Evolutionary conservation across 352 stramenopile species (phyloP).

Genomic region (Detonula confervacea): DNA sequence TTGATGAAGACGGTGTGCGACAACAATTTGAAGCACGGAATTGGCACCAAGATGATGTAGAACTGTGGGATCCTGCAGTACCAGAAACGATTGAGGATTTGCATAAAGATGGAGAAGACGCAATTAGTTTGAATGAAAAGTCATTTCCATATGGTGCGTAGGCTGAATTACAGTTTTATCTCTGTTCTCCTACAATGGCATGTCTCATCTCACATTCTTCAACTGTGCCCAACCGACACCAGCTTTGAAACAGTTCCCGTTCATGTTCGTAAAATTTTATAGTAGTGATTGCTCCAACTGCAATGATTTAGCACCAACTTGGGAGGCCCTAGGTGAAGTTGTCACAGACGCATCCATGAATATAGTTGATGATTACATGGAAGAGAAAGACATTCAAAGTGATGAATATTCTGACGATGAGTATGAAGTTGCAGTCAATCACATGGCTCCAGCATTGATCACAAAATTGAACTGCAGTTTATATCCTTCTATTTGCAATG

Average conservation of each 20-base stretch:
- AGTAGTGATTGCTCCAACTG: slow-evolving; percentile 54
- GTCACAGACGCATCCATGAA: slow-evolving; percentile 58
- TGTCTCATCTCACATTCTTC: slow-evolving; percentile 40
- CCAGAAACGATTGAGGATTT: slow-evolving; percentile 69
- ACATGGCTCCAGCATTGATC: slow-evolving; percentile 54
- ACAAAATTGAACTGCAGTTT: slow-evolving; percentile 67
- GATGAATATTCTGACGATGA: slow-evolving; percentile 58
- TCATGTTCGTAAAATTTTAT: slow-evolving; percentile 62
- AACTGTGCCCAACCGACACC: slow-evolving; percentile 5
- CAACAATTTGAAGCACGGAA: slow-evolving; percentile 48
- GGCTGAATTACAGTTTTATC: not conserved
- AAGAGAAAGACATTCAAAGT: slow-evolving; percentile 41
- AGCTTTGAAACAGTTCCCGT: slow-evolving; percentile 44
- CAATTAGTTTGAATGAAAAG: slow-evolving; percentile 62
- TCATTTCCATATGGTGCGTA: slow-evolving; percentile 65
- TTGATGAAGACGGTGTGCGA: slow-evolving; percentile 46
- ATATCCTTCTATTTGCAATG: slow-evolving; percentile 52
- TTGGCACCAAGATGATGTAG: slow-evolving; percentile 66
- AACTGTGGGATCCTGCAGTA: slow-evolving; percentile 66
- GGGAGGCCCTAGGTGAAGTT: slow-evolving; percentile 75
- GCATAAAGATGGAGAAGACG: slow-evolving; percentile 73
- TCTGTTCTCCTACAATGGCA: slow-evolving; percentile 50
- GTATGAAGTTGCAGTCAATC: slow-evolving; percentile 55
- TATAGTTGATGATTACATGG: slow-evolving; percentile 56
- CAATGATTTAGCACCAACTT: slow-evolving; percentile 66